Conservation (phyloP, 768 basidiomycete species). For the Naematelia aurantialba region DNA sequence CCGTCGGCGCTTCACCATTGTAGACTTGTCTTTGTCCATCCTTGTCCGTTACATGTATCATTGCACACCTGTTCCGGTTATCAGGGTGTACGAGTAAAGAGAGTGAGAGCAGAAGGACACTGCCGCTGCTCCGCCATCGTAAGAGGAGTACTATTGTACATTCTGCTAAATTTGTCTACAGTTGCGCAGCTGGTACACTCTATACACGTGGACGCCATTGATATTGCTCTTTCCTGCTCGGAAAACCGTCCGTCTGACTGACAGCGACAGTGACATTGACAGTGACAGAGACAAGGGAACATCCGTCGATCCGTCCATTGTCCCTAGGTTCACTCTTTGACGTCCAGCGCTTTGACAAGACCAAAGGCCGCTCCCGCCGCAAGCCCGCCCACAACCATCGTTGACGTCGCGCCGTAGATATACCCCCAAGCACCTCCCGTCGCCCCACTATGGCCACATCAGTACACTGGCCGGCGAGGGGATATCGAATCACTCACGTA, state of each 20-base stretch:
- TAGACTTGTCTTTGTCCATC: too few relatives aligned
- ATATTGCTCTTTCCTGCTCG: background rate
- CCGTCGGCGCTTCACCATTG: too few relatives aligned
- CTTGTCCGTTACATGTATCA: too few relatives aligned
- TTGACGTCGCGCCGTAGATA: slow-evolving; percentile 80
- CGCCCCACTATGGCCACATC: slow-evolving; percentile 29
- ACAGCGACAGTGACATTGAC: too few relatives aligned
- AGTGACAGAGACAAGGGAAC: too few relatives aligned
- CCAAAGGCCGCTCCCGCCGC: slow-evolving; percentile 75
- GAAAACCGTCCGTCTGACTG: too few relatives aligned
- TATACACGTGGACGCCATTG: slow-evolving; percentile 4
- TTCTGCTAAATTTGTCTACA: background rate
- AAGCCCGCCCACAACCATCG: slow-evolving; percentile 79
- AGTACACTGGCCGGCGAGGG: background rate
- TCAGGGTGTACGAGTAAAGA: too few relatives aligned
- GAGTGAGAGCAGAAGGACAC: too few relatives aligned
- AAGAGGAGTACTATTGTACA: too few relatives aligned
- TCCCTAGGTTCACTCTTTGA: slow-evolving; percentile 7
- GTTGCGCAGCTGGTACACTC: background rate
- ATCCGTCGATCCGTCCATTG: too few relatives aligned
- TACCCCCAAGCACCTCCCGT: slow-evolving; percentile 65
- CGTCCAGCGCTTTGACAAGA: slow-evolving; percentile 59
- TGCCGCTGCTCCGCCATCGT: too few relatives aligned
- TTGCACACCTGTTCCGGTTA: too few relatives aligned
- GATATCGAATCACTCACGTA: slow-evolving; percentile 52